Percentiles rank a stretch among this genome's conserved stretches.
phyloP scores from a whole-genome alignment of 2,329 filamentous ascomycete genomes.

The Cladobotryum protrusum region DNA sequence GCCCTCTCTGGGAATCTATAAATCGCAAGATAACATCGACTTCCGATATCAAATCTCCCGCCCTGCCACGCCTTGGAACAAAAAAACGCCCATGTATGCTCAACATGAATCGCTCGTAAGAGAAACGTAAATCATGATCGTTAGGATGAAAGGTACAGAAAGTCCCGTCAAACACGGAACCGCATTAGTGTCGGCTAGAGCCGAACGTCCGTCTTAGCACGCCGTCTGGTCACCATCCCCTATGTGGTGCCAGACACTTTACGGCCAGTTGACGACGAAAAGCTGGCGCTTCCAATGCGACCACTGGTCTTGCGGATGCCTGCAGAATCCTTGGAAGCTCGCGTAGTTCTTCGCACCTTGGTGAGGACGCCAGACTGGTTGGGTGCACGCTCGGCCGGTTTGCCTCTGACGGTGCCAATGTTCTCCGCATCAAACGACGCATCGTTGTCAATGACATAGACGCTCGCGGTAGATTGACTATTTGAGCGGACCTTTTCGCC shows the following conservation, averaged over 20 bases:
- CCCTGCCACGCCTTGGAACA: conserved; percentile 10
- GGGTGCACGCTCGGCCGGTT: conserved; percentile 50
- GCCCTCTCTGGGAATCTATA: neutral
- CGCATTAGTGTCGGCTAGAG: neutral
- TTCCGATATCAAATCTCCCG: conserved; percentile 4
- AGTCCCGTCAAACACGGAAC: conserved; percentile 5
- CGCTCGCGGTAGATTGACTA: conserved; percentile 70
- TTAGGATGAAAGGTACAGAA: conserved; percentile 22
- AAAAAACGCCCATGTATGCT: conserved; percentile 40
- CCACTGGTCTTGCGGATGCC: conserved; percentile 62
- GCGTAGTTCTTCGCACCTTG: conserved; percentile 60
- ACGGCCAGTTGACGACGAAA: conserved; percentile 38
- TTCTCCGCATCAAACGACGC: conserved; percentile 67
- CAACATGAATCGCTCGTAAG: conserved; percentile 36
- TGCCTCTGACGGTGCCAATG: conserved; percentile 53
- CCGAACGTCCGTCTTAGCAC: conserved; percentile 2
- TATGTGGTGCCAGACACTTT: conserved; percentile 45
- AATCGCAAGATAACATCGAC: conserved; percentile 7
- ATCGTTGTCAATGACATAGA: conserved; percentile 59
- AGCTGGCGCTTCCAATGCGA: conserved; percentile 53
- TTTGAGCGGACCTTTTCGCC: conserved; percentile 61
- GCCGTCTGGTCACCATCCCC: conserved; percentile 15
- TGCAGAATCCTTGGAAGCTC: conserved; percentile 44
- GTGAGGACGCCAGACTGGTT: conserved; percentile 52
- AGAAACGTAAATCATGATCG: conserved; percentile 36